Evolutionary conservation across 2,329 filamentous ascomycete genomes (phyloP), one percentile per base, ranked within the genome.

Genomic region (Cadophora luteo-olivacea): DNA sequence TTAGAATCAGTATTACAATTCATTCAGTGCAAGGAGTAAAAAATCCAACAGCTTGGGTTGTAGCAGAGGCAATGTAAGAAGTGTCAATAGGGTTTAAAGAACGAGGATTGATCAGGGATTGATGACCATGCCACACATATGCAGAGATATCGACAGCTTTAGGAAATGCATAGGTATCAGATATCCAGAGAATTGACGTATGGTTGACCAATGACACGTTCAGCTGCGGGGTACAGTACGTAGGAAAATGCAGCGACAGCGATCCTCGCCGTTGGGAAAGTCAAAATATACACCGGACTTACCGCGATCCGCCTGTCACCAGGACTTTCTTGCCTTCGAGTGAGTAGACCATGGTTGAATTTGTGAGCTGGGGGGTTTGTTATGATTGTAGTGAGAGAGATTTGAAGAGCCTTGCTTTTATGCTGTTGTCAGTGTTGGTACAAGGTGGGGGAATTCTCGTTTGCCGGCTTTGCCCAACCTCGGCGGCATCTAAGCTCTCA

Each of bases 271-370:
- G 32, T 51, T 61, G 29, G 29, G 41, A 41, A 60, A 60, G 55
- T 55, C 6, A 49, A 64, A 36, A 55, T 64, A n/a, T 55, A 32
- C 25, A 32, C 4, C 24, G 45, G 51, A 75, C 82, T 71, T 80
- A 90, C 88, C 87, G 83, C 57, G 87, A 89, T 58, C 87, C 88
- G 55, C 87, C 89, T 0, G 88, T 91, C 25, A 92, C 82, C 19
- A 91, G 83, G 33, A 91, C 86, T 73, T 89, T 91, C 41, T 87
- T 83, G 65, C 82, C 84, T 72, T 85, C 84, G 55, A 91, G 82
- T n/a, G 82, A 80, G 79, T 91, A 91, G 1, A 87, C 85, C 88
- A 91, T 91, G 19, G 12, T 61, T 64, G 41, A 29, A n/a, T 52
- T 29, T 19, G 12, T 36, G 48, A 33, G n/a, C 25, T 36, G 32